phyloP scores from a whole-genome alignment of 2,329 filamentous ascomycete species.

The Fusarium nematophilum region DNA sequence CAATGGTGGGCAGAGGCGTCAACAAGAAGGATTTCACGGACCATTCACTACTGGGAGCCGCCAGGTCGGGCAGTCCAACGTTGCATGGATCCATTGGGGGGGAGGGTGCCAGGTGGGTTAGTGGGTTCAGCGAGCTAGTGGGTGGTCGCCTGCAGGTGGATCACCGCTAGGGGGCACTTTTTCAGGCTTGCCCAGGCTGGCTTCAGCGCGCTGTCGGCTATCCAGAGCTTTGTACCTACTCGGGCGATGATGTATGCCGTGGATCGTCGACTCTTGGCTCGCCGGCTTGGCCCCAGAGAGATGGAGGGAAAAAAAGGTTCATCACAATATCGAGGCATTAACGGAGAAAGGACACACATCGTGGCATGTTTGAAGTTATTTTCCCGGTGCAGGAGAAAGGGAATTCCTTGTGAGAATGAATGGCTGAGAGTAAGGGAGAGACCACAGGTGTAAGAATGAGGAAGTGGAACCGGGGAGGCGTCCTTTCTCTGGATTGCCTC shows the following conservation, averaged over 20 bases:
- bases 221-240: slow-evolving; percentile 13
- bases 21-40: slow-evolving; percentile 39
- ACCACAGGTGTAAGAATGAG: slow-evolving; percentile 22
- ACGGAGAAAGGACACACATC: no score
- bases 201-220: slow-evolving; percentile 17
- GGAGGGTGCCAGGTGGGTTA: slow-evolving; percentile 29
- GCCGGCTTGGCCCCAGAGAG: slow-evolving; percentile 14
- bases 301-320: slow-evolving; percentile 2
- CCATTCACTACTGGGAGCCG: slow-evolving; percentile 30
- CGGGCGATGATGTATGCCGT: slow-evolving; percentile 31
- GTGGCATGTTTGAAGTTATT: not conserved
- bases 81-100: slow-evolving; percentile 39
- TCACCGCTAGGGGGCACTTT: slow-evolving; percentile 40
- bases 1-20: slow-evolving; percentile 41
- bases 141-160: slow-evolving; percentile 45
- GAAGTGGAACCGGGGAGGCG: slow-evolving; percentile 33
- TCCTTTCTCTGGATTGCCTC: slow-evolving; percentile 25
- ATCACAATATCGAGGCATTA: not conserved
- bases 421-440: slow-evolving; percentile 6
- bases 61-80: slow-evolving; percentile 41
- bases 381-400: not conserved
- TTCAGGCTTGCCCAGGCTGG: slow-evolving; percentile 19
- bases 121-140: slow-evolving; percentile 38
- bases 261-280: slow-evolving; percentile 34
- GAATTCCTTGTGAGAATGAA: slow-evolving; percentile 18